Conservation (phyloP, 208 protist genomes). For the Leptomonas seymouri region DNA sequence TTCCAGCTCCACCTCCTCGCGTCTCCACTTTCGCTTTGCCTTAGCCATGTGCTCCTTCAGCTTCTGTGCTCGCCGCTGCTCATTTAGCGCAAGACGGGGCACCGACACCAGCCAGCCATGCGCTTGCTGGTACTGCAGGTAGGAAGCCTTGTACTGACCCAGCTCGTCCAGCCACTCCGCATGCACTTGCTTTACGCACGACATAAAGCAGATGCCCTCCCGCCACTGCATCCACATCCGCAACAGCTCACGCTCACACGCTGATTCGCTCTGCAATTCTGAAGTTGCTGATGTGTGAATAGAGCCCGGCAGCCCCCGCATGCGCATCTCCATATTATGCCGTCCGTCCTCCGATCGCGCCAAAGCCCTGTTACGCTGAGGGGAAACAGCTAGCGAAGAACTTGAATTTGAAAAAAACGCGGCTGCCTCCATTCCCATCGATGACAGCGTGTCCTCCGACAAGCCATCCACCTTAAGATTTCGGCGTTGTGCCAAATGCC, state of each 20-base stretch:
- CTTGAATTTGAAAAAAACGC: neutral
- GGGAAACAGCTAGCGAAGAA: neutral
- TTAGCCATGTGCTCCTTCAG: constrained; percentile 43
- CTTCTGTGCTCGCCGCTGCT: constrained; percentile 39
- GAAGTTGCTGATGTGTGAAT: neutral
- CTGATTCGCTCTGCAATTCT: neutral
- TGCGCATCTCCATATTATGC: neutral
- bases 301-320: neutral
- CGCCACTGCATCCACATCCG: constrained; percentile 58
- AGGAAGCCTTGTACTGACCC: constrained; percentile 41
- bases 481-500: constrained; percentile 14
- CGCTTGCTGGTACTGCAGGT: constrained; percentile 57
- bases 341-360: neutral
- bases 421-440: constrained; percentile 1
- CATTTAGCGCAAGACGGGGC: constrained; percentile 35
- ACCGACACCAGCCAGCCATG: constrained; percentile 65
- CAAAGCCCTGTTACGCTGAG: neutral
- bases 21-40: constrained; percentile 32
- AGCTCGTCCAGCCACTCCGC: constrained; percentile 55
- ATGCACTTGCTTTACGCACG: constrained; percentile 59
- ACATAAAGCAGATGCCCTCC: constrained; percentile 63
- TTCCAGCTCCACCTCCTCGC: constrained; percentile 32
- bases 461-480: constrained; percentile 12
- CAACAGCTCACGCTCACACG: constrained; percentile 23
- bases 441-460: neutral